Percentiles rank a stretch among this genome's conserved stretches.
phyloP scores from a whole-genome alignment of 805 yeast genomes.

The Metschnikowia colocasiae region DNA sequence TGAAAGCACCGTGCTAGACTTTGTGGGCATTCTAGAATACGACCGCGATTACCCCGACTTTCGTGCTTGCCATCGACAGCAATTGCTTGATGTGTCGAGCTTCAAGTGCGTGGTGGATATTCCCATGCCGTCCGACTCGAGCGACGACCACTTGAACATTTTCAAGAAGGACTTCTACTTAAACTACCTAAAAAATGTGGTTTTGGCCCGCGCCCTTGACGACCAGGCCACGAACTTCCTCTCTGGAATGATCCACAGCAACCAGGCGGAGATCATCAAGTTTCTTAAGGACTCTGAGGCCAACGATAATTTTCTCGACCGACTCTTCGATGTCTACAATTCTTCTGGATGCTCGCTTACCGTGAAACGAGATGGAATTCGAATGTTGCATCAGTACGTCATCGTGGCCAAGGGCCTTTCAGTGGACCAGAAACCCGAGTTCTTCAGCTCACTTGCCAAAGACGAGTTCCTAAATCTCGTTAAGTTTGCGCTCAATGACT shows the following conservation, averaged over 20 bases:
- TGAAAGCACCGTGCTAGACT: slow-evolving; percentile 40
- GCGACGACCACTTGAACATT: slow-evolving; percentile 41
- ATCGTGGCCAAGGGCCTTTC: slow-evolving; percentile 67
- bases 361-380: slow-evolving; percentile 62
- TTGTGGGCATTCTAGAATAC: slow-evolving; percentile 79
- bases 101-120: slow-evolving; percentile 65
- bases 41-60: slow-evolving; percentile 81
- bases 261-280: slow-evolving; percentile 64
- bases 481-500: slow-evolving; percentile 63
- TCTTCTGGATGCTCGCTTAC: slow-evolving; percentile 12
- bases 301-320: slow-evolving; percentile 44
- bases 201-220: slow-evolving; percentile 74
- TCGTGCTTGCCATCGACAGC: slow-evolving; percentile 77
- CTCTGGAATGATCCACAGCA: slow-evolving; percentile 60
- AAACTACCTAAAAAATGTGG: slow-evolving; percentile 83
- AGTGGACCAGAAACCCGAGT: slow-evolving; percentile 55
- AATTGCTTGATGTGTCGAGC: slow-evolving; percentile 50
- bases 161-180: slow-evolving; percentile 74
- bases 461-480: slow-evolving; percentile 70
- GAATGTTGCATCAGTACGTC: slow-evolving; percentile 75
- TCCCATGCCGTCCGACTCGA: slow-evolving; percentile 42
- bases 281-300: slow-evolving; percentile 48
- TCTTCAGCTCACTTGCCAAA: slow-evolving; percentile 60
- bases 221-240: slow-evolving; percentile 71
- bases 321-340: slow-evolving; percentile 57